Conservation (phyloP, 495 filamentous ascomycete species). For the Penicillium robsamsonii region DNA sequence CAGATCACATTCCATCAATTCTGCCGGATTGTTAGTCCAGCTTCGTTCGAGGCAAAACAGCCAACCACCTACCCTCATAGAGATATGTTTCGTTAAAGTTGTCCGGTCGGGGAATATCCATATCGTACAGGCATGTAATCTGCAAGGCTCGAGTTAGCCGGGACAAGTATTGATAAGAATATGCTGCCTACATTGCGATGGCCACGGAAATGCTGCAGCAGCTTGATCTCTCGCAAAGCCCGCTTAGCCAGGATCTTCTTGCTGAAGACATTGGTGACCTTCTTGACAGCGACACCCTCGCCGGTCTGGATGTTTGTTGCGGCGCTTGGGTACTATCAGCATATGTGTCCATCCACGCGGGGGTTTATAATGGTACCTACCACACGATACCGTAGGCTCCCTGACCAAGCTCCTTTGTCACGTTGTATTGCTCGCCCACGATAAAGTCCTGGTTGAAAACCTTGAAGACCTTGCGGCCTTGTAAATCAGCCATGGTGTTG, state of each 20-base stretch:
- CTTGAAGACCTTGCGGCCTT: constrained; percentile 95
- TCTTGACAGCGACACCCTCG: constrained; percentile 99
- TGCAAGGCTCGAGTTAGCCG: constrained; percentile 41
- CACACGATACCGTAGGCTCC: constrained; percentile 99
- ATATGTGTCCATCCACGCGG: not conserved
- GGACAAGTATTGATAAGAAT: constrained; percentile 12
- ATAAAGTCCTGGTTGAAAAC: constrained; percentile 99
- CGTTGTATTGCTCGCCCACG: constrained; percentile 95
- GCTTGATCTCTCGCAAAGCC: constrained; percentile 95
- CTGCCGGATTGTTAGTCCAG: constrained; percentile 45
- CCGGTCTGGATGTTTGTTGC: constrained; percentile 86
- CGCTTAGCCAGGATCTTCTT: constrained; percentile 99
- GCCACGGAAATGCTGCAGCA: constrained; percentile 95
- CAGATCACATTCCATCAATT: constrained; percentile 98
- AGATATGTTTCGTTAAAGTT: constrained; percentile 99
- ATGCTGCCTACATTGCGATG: constrained; percentile 63
- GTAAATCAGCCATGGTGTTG: constrained; percentile 66
- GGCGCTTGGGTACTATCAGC: constrained; percentile 55
- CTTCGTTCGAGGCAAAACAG: constrained; percentile 1
- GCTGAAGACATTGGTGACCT: constrained; percentile 99
- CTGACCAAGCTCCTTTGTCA: constrained; percentile 97
- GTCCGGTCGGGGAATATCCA: constrained; percentile 97
- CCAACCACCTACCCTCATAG: constrained; percentile 72
- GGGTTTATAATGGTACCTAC: constrained; percentile 51
- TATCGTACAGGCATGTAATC: constrained; percentile 99